phyloP scores from a whole-genome alignment of 1,139 yeast genomes.

The Pichia sp. region DNA sequence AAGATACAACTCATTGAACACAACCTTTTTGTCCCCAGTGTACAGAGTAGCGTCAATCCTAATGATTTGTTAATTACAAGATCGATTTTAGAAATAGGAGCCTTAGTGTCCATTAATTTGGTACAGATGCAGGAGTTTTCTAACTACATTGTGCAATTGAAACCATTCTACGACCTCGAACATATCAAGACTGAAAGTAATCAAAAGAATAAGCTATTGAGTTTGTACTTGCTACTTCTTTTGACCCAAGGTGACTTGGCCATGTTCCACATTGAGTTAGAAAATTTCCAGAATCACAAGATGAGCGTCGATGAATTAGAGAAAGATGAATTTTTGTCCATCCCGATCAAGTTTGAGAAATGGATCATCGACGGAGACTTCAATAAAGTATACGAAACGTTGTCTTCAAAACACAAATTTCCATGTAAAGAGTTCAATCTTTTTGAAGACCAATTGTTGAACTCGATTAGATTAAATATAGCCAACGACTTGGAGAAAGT shows the following conservation, averaged over 20 bases:
- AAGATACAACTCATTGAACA: constrained; percentile 77
- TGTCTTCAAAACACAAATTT: constrained; percentile 39
- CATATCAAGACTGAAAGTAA: constrained; percentile 46
- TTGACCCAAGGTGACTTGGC: constrained; percentile 82
- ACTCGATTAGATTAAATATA: constrained; percentile 79
- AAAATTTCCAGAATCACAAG: constrained; percentile 54
- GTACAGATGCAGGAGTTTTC: constrained; percentile 63
- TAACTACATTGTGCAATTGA: constrained; percentile 68
- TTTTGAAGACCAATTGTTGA: constrained; percentile 60
- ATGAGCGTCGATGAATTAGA: constrained; percentile 55
- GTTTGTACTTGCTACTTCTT: constrained; percentile 70
- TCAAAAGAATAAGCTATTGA: constrained; percentile 71
- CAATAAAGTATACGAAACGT: constrained; percentile 83
- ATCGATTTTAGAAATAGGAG: constrained; percentile 82
- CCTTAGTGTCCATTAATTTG: constrained; percentile 65
- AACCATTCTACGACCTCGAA: constrained; percentile 61
- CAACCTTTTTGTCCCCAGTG: constrained; percentile 69
- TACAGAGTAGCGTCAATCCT: constrained; percentile 36
- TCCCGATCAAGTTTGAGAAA: constrained; percentile 85
- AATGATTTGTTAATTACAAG: constrained; percentile 77
- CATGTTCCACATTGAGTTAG: constrained; percentile 85
- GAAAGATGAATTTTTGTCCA: constrained; percentile 56
- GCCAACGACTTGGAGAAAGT: constrained; percentile 83
- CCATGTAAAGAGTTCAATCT: constrained; percentile 58
- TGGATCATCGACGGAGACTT: constrained; percentile 97